A percentile compares a stretch with the other conserved stretches of the same genome.
Evolutionary conservation across 805 yeast species (phyloP).

Genomic region (Dipodascopsis uninucleata): DNA sequence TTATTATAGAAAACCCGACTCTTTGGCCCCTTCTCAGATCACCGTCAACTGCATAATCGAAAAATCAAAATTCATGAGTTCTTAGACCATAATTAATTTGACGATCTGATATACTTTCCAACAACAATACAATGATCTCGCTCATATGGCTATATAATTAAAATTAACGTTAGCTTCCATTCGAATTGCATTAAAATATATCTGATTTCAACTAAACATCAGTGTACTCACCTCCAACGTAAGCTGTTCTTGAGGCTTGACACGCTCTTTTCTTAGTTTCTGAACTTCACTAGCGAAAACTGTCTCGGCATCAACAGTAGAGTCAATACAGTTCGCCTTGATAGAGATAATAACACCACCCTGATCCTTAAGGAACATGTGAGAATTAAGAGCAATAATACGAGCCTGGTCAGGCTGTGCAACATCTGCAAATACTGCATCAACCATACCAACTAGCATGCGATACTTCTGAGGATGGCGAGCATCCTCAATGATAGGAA

Average conservation of each 20-base stretch:
- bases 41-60: too few relatives aligned
- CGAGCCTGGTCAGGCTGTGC: constrained; percentile 99
- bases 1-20: too few relatives aligned
- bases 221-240: constrained; percentile 55
- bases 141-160: constrained; percentile 77
- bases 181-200: not conserved
- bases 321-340: constrained; percentile 99
- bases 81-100: constrained; percentile 2
- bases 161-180: too few relatives aligned
- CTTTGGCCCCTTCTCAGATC: too few relatives aligned
- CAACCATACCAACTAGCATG: constrained; percentile 99
- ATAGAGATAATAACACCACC: constrained; percentile 98
- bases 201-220: not conserved
- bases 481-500: constrained; percentile 98
- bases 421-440: constrained; percentile 97
- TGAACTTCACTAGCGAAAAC: constrained; percentile 99
- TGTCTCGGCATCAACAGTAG: constrained; percentile 98
- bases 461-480: constrained; percentile 99
- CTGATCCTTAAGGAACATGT: constrained; percentile 94
- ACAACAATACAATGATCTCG: constrained; percentile 99
- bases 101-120: constrained; percentile 83
- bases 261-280: constrained; percentile 97
- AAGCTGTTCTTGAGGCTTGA: constrained; percentile 97
- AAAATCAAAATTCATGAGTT: too few relatives aligned
- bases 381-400: constrained; percentile 97